Base-by-base conservation (phyloP, 768 basidiomycete species). In the Hericium alpestre region DNA sequence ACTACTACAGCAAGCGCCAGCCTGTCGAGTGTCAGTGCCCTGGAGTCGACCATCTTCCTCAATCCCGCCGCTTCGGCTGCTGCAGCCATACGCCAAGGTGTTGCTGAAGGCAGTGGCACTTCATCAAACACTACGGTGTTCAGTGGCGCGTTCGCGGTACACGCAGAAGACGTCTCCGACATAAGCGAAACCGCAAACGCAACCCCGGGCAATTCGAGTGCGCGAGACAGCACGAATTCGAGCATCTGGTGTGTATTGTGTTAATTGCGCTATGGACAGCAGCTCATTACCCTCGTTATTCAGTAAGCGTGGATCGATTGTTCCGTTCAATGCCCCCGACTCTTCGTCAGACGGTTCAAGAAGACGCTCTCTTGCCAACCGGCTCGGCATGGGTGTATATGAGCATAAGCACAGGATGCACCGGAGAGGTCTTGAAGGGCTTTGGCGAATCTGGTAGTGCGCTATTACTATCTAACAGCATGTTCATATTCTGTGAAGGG, bases 331-430 rank as follows among this genome's bases (percentile, higher is more conserved):
- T 10, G 18, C 39, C 12, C 50, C 53, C 9, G 43, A 46, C 40
- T 15, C 54, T 12, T 18, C 32, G 6, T 32, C 32, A 7, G 23
- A 32, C 22, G 15, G 25, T 8, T 11, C 39, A 18, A 46, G 12
- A 11, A 39, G 22, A 9, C 32, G 49, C 7, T 46, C 51, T 40
- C 22, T 59, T 11, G 15, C 38, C 7, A n/a, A 22, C n/a, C 40
- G 43, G 49, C 23, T 52, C 10, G 40, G 55, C 15, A 48, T 49
- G 43, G 55, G 55, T 12, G 56, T 46, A 50, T 39, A 56, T 56
- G 58, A 55, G 16, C 54, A 50, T 37, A 52, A 59, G 50, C 41
- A 37, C 15, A 38, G 27, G n/a, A 53, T 56, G 50, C 37, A 56
- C 38, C 18, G 41, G 18, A 38, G 53, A 20, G 53, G 53, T 38